Conservation (phyloP, 1,139 yeast genomes). For the Suhomyces guaymorum region DNA sequence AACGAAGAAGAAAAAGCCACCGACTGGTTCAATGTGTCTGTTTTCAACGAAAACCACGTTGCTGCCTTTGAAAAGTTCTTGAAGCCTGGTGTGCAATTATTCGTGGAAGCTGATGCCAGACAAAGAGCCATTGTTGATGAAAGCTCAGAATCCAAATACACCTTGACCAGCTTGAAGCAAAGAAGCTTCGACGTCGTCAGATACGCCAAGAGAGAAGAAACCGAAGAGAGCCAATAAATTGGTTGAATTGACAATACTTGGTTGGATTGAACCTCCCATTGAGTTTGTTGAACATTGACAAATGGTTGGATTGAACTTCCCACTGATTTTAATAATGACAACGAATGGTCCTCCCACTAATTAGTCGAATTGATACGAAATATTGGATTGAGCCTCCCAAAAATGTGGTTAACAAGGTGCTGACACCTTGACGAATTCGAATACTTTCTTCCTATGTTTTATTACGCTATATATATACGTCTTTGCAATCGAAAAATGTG, state of each 20-base stretch:
- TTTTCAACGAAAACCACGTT: constrained; percentile 43
- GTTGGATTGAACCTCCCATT: too few relatives aligned
- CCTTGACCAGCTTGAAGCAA: constrained; percentile 38
- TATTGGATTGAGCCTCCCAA: not conserved
- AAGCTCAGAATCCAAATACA: constrained; percentile 32
- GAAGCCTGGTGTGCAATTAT: constrained; percentile 45
- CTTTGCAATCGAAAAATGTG: too few relatives aligned
- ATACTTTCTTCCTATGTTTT: constrained; percentile 3
- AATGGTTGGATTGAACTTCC: too few relatives aligned
- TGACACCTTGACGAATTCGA: too few relatives aligned
- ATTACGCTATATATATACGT: constrained; percentile 4
- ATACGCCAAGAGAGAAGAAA: constrained; percentile 34
- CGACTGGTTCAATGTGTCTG: constrained; percentile 47
- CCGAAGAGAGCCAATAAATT: constrained; percentile 9
- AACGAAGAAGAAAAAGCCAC: constrained; percentile 33
- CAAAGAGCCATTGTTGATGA: constrained; percentile 39
- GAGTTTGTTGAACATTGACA: too few relatives aligned
- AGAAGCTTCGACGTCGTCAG: constrained; percentile 40
- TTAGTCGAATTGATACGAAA: too few relatives aligned
- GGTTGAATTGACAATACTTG: too few relatives aligned
- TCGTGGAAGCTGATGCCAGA: constrained; percentile 45
- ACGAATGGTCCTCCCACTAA: too few relatives aligned
- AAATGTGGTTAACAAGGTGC: too few relatives aligned
- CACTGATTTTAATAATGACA: too few relatives aligned
- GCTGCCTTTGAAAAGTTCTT: constrained; percentile 40